These are phyloP conservation scores for Saccharomyces uvarum DNA, from an alignment of 1,139 yeast species.

Conservation along the genomic window DNA sequence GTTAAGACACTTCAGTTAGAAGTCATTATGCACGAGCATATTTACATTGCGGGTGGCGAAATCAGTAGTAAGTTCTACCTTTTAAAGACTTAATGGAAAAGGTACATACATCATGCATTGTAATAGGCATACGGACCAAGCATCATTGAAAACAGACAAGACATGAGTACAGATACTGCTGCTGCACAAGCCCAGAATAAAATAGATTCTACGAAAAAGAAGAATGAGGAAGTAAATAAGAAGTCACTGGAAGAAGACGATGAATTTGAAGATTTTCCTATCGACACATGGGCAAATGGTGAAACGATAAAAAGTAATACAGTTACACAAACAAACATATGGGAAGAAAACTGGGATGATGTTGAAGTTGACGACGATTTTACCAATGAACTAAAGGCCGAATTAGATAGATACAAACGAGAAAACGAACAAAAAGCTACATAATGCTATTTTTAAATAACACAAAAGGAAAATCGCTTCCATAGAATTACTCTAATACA, in stretches of 20 bases:
- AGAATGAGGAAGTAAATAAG: conserved; percentile 10
- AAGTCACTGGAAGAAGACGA: conserved; percentile 81
- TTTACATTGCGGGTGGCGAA: neutral
- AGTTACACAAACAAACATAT: conserved; percentile 45
- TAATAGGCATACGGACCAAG: neutral
- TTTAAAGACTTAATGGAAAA: neutral
- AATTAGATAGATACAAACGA: conserved; percentile 24
- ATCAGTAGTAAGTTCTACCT: neutral
- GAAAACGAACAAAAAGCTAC: conserved; percentile 6
- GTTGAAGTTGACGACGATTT: conserved; percentile 84
- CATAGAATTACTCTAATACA: neutral
- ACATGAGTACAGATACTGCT: neutral
- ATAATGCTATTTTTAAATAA: neutral
- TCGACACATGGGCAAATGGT: conserved; percentile 56
- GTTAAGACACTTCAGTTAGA: neutral
- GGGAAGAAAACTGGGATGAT: conserved; percentile 98
- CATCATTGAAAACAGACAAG: neutral
- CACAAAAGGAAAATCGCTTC: neutral
- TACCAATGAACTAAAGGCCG: conserved; percentile 56
- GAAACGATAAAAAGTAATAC: conserved; percentile 35
- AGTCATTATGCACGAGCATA: neutral
- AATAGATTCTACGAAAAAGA: neutral
- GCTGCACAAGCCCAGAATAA: conserved; percentile 1
- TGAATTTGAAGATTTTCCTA: conserved; percentile 92
- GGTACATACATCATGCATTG: neutral